Base-by-base conservation (phyloP, 768 basidiomycete species). In the Mycena alexandri region DNA sequence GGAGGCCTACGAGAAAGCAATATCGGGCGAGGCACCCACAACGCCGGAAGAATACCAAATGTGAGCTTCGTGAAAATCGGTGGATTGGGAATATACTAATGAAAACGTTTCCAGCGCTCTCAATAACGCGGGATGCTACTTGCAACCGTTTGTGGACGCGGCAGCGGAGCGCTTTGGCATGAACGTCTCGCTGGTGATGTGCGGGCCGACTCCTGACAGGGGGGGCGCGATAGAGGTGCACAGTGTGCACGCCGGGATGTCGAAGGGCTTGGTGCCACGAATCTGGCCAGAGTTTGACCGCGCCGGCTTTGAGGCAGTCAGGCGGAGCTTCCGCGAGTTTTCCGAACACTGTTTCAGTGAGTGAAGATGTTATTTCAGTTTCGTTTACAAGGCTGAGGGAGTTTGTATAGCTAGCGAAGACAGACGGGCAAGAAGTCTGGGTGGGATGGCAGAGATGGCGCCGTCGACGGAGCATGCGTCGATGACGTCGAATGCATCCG, bases 211-310 rank as follows among this genome's bases (percentile, higher is more conserved):
- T 1, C 46, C 34, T 3, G 33, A 63, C n/a, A n/a, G 53, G 16
- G 62, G 62, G 6, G 62, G 62, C 1, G 25, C 9, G 17, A 63
- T 63, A 22, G 53, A 63, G 33, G 25, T 56, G 43, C 24, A 29
- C 13, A 63, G 61, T 21, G 24, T 52, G 2, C 60, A 61, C 22
- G 21, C 50, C 8, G 50, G 60, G 19, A 53, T 11, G 16, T 38
- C 50, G 8, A 53, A 34, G 8, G 50, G 50, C 5, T 5, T 53
- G 38, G 48, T 53, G 10, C 60, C 48, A 4, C 3, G 38, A 21
- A 51, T 61, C 41, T 61, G 60, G 60, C 16, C 38, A 10, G 48
- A 61, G 8, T 38, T 42, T 8, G 50, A 61, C 22, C 38, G 48
- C 0, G 41, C 41, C 0, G 50, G 60, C 0, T 61, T 61, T 14